Conservation (phyloP, 208 protist genomes). For the Leishmania major region DNA sequence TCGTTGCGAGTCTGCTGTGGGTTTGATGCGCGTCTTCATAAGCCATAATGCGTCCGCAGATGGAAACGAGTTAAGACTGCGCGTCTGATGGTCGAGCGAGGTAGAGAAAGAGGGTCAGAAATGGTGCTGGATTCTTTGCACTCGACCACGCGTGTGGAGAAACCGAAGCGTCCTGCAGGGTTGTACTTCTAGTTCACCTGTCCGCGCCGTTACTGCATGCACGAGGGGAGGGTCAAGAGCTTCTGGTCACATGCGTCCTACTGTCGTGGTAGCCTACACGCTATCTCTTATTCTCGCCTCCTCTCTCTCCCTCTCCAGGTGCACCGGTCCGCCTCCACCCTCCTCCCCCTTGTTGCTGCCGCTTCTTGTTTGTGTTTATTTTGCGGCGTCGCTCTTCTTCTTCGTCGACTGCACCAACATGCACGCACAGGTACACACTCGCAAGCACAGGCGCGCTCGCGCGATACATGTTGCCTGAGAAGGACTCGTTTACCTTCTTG, state of each 20-base stretch:
- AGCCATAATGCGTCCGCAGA: no score
- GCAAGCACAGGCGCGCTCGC: background rate
- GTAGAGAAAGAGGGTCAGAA: background rate
- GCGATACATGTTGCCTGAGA: background rate
- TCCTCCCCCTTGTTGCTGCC: background rate
- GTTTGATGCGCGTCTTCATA: background rate
- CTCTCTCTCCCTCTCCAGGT: background rate
- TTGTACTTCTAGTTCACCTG: background rate
- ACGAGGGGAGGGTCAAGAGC: background rate
- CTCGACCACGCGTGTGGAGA: background rate
- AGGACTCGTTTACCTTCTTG: background rate
- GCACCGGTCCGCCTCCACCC: no score
- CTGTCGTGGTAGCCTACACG: background rate
- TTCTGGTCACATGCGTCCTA: background rate
- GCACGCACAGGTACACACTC: background rate
- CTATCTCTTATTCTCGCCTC: background rate
- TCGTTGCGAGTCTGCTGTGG: background rate
- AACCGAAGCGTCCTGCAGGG: background rate
- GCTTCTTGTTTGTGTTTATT: background rate
- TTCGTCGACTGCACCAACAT: background rate
- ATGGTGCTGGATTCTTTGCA: no score
- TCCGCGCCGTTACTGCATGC: background rate
- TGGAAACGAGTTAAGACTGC: no score
- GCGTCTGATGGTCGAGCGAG: background rate
- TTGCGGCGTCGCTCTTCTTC: background rate